These are phyloP conservation scores for Mimosa pudica DNA, from an alignment of 306 rosid species.

Conservation along the genomic window DNA sequence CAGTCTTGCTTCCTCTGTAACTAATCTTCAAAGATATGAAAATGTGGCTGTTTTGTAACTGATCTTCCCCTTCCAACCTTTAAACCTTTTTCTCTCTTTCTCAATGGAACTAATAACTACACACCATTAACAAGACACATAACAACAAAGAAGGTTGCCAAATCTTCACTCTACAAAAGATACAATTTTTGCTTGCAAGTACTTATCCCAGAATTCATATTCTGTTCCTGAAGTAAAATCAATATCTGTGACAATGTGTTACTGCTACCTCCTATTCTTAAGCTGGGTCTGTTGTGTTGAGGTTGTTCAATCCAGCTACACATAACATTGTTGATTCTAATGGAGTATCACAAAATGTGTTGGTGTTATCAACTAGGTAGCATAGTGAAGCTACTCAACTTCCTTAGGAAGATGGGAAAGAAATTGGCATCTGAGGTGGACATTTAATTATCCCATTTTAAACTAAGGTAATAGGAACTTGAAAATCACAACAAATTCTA, in stretches of 20 bases:
- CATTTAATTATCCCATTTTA: slow-evolving; percentile 1
- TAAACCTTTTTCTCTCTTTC: slow-evolving; percentile 26
- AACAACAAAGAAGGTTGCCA: slow-evolving; percentile 37
- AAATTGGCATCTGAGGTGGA: slow-evolving; percentile 53
- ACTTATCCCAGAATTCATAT: slow-evolving; percentile 50
- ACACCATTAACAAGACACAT: slow-evolving; percentile 28
- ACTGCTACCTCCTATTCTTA: slow-evolving; percentile 39
- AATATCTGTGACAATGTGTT: slow-evolving; percentile 30
- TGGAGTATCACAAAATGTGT: slow-evolving; percentile 39
- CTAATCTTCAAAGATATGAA: slow-evolving; percentile 27
- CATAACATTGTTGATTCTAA: slow-evolving; percentile 27
- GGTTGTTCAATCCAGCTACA: slow-evolving; percentile 39
- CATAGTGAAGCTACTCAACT: slow-evolving; percentile 54
- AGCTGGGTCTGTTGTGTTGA: slow-evolving; percentile 26
- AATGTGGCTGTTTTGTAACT: slow-evolving; percentile 50
- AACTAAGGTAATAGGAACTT: not conserved
- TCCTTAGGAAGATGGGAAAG: slow-evolving; percentile 43
- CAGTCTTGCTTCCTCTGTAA: not conserved
- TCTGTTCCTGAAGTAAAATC: slow-evolving; percentile 32
- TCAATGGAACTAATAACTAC: slow-evolving; percentile 47
- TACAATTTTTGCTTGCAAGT: slow-evolving; percentile 57
- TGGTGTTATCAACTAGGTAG: slow-evolving; percentile 46
- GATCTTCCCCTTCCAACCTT: slow-evolving; percentile 34
- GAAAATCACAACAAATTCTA: slow-evolving; percentile 16
- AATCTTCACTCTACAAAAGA: slow-evolving; percentile 43